These are phyloP conservation scores for Fraxinus angustifolia DNA, from an alignment of 305 asterid species.

Conservation along the genomic window DNA sequence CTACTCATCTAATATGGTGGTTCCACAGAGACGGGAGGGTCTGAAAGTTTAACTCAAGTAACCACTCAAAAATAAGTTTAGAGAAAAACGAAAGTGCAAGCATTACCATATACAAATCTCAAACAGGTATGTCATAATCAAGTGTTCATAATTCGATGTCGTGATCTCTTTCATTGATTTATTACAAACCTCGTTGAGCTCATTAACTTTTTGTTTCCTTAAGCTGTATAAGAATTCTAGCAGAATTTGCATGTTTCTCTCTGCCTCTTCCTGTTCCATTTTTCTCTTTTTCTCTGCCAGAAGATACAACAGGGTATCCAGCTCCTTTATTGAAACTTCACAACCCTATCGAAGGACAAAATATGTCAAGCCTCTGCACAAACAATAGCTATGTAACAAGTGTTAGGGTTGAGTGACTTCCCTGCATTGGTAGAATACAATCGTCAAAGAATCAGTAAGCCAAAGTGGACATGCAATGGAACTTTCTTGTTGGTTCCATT, in stretches of 20 bases:
- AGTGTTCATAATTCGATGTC: not conserved
- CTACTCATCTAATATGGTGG: conserved; percentile 4
- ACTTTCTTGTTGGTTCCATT: conserved; percentile 13
- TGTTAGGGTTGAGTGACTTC: not conserved
- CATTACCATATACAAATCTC: not conserved
- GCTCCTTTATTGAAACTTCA: conserved; percentile 74
- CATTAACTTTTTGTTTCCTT: conserved; percentile 66
- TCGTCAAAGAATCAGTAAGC: conserved; percentile 7
- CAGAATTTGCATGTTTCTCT: conserved; percentile 78
- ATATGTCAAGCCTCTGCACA: conserved; percentile 38
- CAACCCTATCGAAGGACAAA: conserved; percentile 72
- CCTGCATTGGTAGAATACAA: conserved; percentile 18
- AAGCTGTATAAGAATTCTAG: conserved; percentile 67
- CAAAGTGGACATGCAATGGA: conserved; percentile 3
- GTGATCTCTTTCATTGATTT: not conserved
- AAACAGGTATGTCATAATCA: conserved; percentile 16
- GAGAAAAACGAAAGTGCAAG: not conserved
- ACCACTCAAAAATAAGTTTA: conserved; percentile 7
- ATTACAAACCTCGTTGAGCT: conserved; percentile 67
- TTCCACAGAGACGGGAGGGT: conserved; percentile 7
- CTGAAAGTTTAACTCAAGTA: conserved; percentile 2
- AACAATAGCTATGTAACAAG: conserved; percentile 15
- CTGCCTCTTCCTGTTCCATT: conserved; percentile 84
- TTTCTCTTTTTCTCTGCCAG: conserved; percentile 71
- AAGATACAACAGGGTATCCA: conserved; percentile 53